Base-by-base conservation (phyloP, 1,284 basidiomycete genomes). In the Moesziomyces sp. region DNA sequence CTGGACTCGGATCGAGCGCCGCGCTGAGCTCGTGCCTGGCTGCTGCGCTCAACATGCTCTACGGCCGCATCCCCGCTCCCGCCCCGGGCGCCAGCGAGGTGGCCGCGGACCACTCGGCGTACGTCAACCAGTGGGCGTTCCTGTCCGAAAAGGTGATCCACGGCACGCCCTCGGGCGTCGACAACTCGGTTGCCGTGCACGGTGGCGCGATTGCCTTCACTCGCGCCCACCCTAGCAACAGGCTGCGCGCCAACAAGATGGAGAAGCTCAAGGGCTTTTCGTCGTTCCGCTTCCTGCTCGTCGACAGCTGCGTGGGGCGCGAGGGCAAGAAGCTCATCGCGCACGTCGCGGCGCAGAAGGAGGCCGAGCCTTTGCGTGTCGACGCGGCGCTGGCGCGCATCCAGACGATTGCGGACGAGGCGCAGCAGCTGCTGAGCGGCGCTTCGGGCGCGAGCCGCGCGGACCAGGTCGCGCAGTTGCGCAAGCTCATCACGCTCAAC, bases 161-260 rank as follows among this genome's bases (percentile, higher is more conserved):
- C 83, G 97, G 97, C 3, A 99, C 94, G 80, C 97, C 97, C 0
- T 96, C 93, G 62, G 97, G 97, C 21, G 93, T 99, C 35, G 97
- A 99, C 85, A 99, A 99, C 85, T 92, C 94, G 18, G 93, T 98
- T 35, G 89, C 93, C 9, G 92, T 94, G 0, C 93, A 91, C 80
- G 97, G 97, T 19, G 96, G 97, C 50, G 97, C 94, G 21, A 88
- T 99, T 70, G 90, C 91, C 24, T 99, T 97, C 85, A 93, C 91
- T 6, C 90, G 93, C 52, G 88, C 92, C 63, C 90, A 92, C 28
- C 92, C 92, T 76, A 89, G 70, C 24, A 80, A 81, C 56, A 59
- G 48, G 21, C 77, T 89, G 81, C 88, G 89, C 80, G 89, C 90
- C 16, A 79, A 81, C 76, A 91, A 91, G 47, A 92, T 98, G 90